Base-by-base conservation (phyloP, 345 rosid genomes). In the Camelina hispida region DNA sequence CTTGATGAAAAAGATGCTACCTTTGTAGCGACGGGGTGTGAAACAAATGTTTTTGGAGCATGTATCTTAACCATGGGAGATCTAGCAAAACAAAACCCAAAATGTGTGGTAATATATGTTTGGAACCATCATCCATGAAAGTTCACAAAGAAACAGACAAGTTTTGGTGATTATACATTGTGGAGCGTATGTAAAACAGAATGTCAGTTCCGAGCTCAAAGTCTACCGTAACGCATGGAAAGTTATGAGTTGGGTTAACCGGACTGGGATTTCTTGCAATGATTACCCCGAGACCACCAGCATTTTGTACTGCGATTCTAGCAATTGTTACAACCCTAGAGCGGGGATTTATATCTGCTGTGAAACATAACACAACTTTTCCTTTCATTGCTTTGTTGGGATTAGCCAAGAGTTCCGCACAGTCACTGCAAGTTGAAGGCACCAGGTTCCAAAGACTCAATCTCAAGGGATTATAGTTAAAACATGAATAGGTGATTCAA, bases 281-380 rank as follows among this genome's bases (percentile, higher is more conserved):
- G 28, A 88, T 84, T 42, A 88, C 16, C 23, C 95, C 92, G 11
- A 79, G 44, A 5, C 90, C 92, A 32, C 91, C 81, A 0, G 88
- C 85, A 9, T 47, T 76, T 34, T 23, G 67, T 16, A 86, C 84
- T 25, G 62, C 69, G n/a, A 56, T 68, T 52, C 78, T 57, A 37
- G 84, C 86, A 13, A 18, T 37, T 47, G 71, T 2, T 1, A 16
- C 52, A 47, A 2, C 18, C 20, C 4, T 2, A 16, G 17, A 5
- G 14, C n/a, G 9, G 5, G 13, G 11, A 3, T 16, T 11, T 1
- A 20, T 2, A 25, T 54, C 54, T 43, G 76, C 57, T 67, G 85
- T 66, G 73, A 89, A 89, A 79, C 94, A 89, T 17, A 87, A 82
- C 25, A 87, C 86, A 46, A 85, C 81, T 55, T 85, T 89, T 48